These are phyloP conservation scores for Linnemannia hyalina DNA, from an alignment of 192 early-diverging fungal species.

Conservation along the genomic window DNA sequence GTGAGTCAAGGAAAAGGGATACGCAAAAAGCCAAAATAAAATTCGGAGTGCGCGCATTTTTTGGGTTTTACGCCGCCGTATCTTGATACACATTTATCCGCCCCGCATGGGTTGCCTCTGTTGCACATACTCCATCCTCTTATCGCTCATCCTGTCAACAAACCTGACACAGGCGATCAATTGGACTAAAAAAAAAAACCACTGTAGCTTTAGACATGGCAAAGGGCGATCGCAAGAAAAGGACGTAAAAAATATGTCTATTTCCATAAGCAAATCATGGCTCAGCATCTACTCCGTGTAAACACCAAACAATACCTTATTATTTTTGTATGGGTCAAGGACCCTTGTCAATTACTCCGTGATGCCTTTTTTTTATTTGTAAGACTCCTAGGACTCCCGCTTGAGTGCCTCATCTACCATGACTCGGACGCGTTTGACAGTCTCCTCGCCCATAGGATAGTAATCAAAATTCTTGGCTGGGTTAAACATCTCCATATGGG, in stretches of 20 bases:
- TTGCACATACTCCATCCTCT: background rate
- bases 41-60: background rate
- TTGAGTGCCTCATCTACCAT: constrained; percentile 41
- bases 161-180: background rate
- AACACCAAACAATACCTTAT: too few species aligned
- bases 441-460: constrained; percentile 48
- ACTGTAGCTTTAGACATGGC: background rate
- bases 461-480: constrained; percentile 51
- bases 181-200: background rate
- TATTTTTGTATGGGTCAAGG: too few species aligned
- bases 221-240: background rate
- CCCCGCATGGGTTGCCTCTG: background rate
- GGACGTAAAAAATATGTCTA: background rate
- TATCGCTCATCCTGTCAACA: background rate
- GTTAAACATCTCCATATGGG: constrained; percentile 59
- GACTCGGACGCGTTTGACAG: constrained; percentile 16
- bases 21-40: background rate
- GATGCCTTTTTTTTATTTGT: background rate
- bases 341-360: background rate
- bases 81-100: background rate
- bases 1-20: background rate
- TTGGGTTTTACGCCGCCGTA: background rate
- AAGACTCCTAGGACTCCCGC: constrained; percentile 4
- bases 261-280: background rate
- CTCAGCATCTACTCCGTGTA: background rate